Base-by-base conservation (phyloP, 2,329 filamentous ascomycete species). In the Paecilomyces sp. region DNA sequence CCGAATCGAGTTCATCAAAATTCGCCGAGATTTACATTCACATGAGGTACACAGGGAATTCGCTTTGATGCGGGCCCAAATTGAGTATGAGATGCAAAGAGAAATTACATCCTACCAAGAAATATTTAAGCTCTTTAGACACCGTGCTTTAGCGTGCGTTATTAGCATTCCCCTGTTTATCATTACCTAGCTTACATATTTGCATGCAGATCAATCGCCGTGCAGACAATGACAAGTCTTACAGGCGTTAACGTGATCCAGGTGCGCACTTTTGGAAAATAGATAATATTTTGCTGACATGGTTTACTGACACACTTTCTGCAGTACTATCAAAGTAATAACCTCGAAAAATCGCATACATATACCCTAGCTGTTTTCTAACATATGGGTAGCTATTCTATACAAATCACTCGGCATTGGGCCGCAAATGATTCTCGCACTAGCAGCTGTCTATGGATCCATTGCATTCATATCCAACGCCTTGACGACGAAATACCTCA, bases 161-260 rank as follows among this genome's bases (percentile, higher is more conserved):
- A 22, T 53, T 24, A n/a, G 0, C 3, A 24, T 31, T 56, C 6
- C 18, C 13, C 15, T 12, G 13, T 13, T n/a, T 31, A 28, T 56
- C 18, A 33, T 56, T 3, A 28, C 31, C 15, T 33, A 56, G 5
- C 31, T 47, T n/a, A 18, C 36, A 18, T 18, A 31, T 22, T 12
- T n/a, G 15, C 2, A n/a, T 58, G 25, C 58, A 74, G 71, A 22
- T 81, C 79, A 1, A 81, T 85, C 64, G 79, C 79, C 2, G 83
- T 84, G 2, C 82, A 85, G 69, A 83, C 81, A 2, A 82, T 85
- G 79, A 85, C 82, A 0, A 79, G 76, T 63, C 65, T 84, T 47
- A 85, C 83, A 0, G 83, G 83, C 11, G 80, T 84, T 41, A 85
- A 85, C 64, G 82, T 84, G 1, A 84, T 85, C 41, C 82, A 80